Conservation (phyloP, 2,329 filamentous ascomycete genomes). For the Nemania sp. region DNA sequence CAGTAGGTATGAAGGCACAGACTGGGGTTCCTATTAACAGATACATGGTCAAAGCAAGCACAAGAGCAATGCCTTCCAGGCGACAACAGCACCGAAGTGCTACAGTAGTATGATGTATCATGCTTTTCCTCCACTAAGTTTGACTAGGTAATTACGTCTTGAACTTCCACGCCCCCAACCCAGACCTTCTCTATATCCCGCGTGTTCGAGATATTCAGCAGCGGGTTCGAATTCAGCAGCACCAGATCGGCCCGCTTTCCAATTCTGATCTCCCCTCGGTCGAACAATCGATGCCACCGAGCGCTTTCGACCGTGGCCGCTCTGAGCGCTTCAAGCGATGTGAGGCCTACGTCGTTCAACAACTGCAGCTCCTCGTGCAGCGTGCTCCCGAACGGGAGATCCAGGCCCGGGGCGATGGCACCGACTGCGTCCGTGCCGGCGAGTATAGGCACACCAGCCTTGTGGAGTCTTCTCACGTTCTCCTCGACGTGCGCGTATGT, state of each 20-base stretch:
- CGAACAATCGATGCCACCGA: slow-evolving; percentile 28
- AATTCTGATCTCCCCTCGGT: slow-evolving; percentile 35
- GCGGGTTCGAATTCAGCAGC: slow-evolving; percentile 35
- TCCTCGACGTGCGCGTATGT: slow-evolving; percentile 50
- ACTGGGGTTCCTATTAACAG: too few relatives aligned
- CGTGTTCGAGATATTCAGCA: slow-evolving; percentile 37
- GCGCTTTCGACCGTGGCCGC: slow-evolving; percentile 35
- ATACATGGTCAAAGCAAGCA: too few relatives aligned
- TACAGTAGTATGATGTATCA: too few relatives aligned
- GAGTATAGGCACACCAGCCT: slow-evolving; percentile 38
- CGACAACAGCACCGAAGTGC: too few relatives aligned
- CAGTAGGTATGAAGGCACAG: too few relatives aligned
- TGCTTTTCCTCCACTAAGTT: background rate
- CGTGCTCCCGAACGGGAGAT: slow-evolving; percentile 31
- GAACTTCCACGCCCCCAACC: slow-evolving; percentile 32
- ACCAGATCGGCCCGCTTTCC: slow-evolving; percentile 39
- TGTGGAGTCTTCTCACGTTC: slow-evolving; percentile 45
- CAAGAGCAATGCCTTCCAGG: too few relatives aligned
- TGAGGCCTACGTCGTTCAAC: slow-evolving; percentile 35
- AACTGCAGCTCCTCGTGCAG: slow-evolving; percentile 38
- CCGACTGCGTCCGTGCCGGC: slow-evolving; percentile 41
- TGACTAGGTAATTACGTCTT: slow-evolving; percentile 3
- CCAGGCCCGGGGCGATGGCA: slow-evolving; percentile 22
- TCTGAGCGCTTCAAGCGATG: slow-evolving; percentile 33
- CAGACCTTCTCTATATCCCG: slow-evolving; percentile 35